A percentile compares a stretch with the other conserved stretches of the same genome.
Evolutionary conservation across 257 asterid genomes (phyloP).

Genomic region (Parsonsia alboflavescens): DNA sequence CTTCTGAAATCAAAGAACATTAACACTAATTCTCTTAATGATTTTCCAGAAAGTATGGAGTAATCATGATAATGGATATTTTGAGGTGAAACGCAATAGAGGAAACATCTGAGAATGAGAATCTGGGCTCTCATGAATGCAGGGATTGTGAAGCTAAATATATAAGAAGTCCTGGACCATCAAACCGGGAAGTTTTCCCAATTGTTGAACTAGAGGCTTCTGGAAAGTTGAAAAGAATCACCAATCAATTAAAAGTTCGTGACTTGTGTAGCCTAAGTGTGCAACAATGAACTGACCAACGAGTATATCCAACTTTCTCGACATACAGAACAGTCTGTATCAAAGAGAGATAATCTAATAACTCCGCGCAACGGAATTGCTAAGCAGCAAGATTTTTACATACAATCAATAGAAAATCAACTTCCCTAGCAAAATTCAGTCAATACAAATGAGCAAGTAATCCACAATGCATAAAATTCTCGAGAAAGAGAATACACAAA

Average conservation of each 20-base stretch:
- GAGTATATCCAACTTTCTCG: neutral
- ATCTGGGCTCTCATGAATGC: neutral
- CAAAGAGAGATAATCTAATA: neutral
- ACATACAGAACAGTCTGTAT: neutral
- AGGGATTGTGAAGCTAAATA: neutral
- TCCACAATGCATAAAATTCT: neutral
- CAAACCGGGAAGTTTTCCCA: neutral
- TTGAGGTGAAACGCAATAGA: neutral
- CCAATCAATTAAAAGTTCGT: neutral
- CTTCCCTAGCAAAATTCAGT: neutral
- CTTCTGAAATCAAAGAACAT: neutral
- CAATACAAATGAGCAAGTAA: neutral
- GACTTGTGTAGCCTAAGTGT: neutral
- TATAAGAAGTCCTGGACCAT: neutral
- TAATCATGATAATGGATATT: neutral
- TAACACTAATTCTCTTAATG: neutral
- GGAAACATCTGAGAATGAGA: neutral
- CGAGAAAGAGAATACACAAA: neutral
- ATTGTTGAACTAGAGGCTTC: neutral
- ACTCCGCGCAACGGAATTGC: neutral
- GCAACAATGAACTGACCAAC: no score
- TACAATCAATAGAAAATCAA: constrained; percentile 3
- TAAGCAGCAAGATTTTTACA: neutral
- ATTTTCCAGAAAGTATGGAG: neutral
- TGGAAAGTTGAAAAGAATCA: neutral